Percentiles rank a stretch among this genome's conserved stretches.
phyloP scores from a whole-genome alignment of 1,284 basidiomycete species.

The Microbotryum violaceum region DNA sequence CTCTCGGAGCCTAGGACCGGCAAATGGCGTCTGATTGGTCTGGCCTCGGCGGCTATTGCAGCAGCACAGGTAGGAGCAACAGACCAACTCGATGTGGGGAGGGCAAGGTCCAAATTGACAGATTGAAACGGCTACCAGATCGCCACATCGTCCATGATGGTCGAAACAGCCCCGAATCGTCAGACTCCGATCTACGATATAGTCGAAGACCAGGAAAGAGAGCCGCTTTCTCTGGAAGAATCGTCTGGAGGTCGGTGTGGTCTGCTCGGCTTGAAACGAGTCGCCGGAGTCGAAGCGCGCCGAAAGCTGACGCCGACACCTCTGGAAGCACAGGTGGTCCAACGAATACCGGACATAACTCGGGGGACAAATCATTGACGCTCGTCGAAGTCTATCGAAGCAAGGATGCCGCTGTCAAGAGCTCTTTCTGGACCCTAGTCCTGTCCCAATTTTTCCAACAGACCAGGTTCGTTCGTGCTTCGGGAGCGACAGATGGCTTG shows the following conservation, averaged over 20 bases:
- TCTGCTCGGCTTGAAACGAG: neutral
- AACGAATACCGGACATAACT: too few species aligned
- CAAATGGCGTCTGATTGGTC: constrained; percentile 25
- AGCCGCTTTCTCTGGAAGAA: neutral
- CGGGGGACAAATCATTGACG: neutral
- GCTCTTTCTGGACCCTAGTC: constrained; percentile 15
- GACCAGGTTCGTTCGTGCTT: too few species aligned
- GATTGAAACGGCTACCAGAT: neutral
- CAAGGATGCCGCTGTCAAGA: constrained; percentile 10
- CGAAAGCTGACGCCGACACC: neutral
- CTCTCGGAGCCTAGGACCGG: constrained; percentile 23
- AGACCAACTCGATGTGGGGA: too few species aligned
- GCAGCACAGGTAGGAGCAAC: constrained; percentile 8
- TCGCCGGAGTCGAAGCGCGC: neutral
- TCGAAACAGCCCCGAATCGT: constrained; percentile 7
- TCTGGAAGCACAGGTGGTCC: neutral
- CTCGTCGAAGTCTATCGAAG: constrained; percentile 15
- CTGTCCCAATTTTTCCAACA: constrained; percentile 26
- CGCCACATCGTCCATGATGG: constrained; percentile 10
- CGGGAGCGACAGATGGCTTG: neutral
- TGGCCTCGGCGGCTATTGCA: constrained; percentile 15
- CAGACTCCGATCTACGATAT: neutral
- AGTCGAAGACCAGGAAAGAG: constrained; percentile 17
- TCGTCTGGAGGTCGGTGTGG: neutral
- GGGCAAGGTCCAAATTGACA: too few species aligned